A percentile compares a stretch with the other conserved stretches of the same genome.
Evolutionary conservation across 768 basidiomycete species (phyloP).

Genomic region (Termitomyces sp.): DNA sequence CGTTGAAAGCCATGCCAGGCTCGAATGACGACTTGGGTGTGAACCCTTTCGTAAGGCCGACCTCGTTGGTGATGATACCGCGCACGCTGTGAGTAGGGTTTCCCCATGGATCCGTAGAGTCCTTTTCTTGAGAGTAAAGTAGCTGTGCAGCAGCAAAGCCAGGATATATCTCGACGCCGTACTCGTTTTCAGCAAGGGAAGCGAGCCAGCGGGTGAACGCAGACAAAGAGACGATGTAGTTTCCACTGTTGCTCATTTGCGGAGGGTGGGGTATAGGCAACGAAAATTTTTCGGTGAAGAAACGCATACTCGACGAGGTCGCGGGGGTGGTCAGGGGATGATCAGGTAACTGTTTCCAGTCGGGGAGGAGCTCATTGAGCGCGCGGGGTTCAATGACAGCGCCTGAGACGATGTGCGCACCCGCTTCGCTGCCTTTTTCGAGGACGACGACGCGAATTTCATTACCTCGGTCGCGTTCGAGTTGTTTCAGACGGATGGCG

Average conservation of each 20-base stretch:
- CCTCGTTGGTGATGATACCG: constrained; percentile 91
- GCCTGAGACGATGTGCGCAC: constrained; percentile 92
- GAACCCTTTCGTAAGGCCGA: constrained; percentile 76
- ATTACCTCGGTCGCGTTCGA: constrained; percentile 71
- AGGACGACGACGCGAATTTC: constrained; percentile 90
- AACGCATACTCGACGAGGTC: constrained; percentile 77
- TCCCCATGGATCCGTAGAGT: constrained; percentile 34
- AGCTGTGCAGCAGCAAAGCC: constrained; percentile 92
- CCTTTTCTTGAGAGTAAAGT: constrained; percentile 55
- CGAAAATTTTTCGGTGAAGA: constrained; percentile 61
- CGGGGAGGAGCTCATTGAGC: constrained; percentile 83
- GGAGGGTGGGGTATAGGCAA: constrained; percentile 93
- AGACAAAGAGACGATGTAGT: constrained; percentile 89
- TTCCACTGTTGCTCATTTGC: constrained; percentile 92
- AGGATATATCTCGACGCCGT: constrained; percentile 93
- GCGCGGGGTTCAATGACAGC: constrained; percentile 93
- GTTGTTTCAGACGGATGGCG: constrained; percentile 93
- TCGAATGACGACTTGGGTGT: constrained; percentile 85
- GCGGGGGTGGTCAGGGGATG: constrained; percentile 84
- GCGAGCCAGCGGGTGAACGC: constrained; percentile 88
- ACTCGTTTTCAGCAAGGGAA: constrained; percentile 67
- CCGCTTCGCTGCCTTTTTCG: constrained; percentile 92
- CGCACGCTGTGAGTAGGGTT: constrained; percentile 45
- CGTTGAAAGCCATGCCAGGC: constrained; percentile 93
- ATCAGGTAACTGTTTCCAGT: constrained; percentile 58